phyloP scores from a whole-genome alignment of 1,139 yeast species.

The Pneumocystis wakefieldiae region DNA sequence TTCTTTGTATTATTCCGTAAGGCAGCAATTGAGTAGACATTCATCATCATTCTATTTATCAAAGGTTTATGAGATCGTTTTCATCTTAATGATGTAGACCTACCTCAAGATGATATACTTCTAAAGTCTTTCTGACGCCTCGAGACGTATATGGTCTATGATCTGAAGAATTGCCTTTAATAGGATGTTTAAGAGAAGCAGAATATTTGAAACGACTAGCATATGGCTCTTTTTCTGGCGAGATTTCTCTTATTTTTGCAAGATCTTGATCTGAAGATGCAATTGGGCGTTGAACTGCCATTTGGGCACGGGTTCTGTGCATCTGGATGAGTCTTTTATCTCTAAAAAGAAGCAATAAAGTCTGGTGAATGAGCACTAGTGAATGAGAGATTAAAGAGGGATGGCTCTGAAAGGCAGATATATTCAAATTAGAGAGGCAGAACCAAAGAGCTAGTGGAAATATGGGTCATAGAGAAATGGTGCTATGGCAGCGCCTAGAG shows the following conservation, averaged over 20 bases:
- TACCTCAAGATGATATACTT: slow-evolving; percentile 3
- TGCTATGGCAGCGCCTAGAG: slow-evolving; percentile 39
- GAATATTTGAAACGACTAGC: slow-evolving; percentile 33
- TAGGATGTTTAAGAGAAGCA: slow-evolving; percentile 53
- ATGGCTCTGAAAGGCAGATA: slow-evolving; percentile 33
- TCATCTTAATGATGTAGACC: slow-evolving; percentile 9
- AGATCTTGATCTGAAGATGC: slow-evolving; percentile 33
- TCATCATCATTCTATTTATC: slow-evolving; percentile 57
- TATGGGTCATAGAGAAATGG: slow-evolving; percentile 24
- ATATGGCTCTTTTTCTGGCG: slow-evolving; percentile 24
- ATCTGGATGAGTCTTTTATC: slow-evolving; percentile 75
- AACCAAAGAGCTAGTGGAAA: too few relatives aligned
- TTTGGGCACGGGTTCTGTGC: slow-evolving; percentile 82
- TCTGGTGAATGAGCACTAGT: slow-evolving; percentile 59
- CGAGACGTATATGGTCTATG: slow-evolving; percentile 23
- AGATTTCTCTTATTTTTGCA: slow-evolving; percentile 19
- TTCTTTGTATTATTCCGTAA: slow-evolving; percentile 10
- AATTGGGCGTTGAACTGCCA: slow-evolving; percentile 37
- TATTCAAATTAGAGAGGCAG: too few relatives aligned
- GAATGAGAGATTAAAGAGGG: slow-evolving; percentile 78
- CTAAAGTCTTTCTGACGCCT: slow-evolving; percentile 37
- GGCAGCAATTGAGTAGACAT: slow-evolving; percentile 71
- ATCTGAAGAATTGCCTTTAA: slow-evolving; percentile 34
- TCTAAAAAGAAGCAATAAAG: slow-evolving; percentile 45
- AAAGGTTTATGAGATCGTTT: slow-evolving; percentile 33